Base-by-base conservation (phyloP, 2,329 filamentous ascomycete genomes). In the Fusarium praegraminearum region DNA sequence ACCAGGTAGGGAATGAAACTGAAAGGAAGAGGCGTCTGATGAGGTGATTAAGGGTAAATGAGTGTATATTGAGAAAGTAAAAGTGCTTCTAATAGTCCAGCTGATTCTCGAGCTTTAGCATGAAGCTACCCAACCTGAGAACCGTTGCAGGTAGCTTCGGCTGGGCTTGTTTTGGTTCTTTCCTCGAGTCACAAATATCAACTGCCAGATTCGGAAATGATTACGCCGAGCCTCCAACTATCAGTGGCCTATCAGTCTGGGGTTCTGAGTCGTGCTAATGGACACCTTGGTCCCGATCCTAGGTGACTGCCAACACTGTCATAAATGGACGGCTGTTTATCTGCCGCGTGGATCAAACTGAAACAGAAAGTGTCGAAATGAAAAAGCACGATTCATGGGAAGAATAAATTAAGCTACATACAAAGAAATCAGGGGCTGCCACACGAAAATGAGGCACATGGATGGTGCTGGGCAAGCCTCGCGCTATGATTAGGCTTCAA, bases 141-240 rank as follows among this genome's bases (percentile, higher is more conserved):
- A n/a, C 18, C n/a, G 44, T 46, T 45, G 26, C 24, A 45, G 43
- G 26, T 54, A 53, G 28, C 41, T 69, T 61, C 20, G 46, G 32
- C 33, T 61, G 20, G 54, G 35, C 33, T 58, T 64, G 51, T 47
- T 65, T 55, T 68, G 47, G 2, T n/a, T 38, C 35, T 58, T 57
- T 62, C 57, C 35, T 46, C 60, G 55, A n/a, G 32, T 56, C 57
- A 4, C 28, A 24, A 69, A 45, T 33, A 30, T 43, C 40, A 44
- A 69, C 62, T 67, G 51, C 40, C 43, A 57, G 32, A 67, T 66
- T 58, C 44, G 66, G 66, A 28, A 57, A 62, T 54, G 53, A 58
- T 57, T 63, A 32, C 47, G 66, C 66, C 62, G 62, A 70, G 62
- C 61, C 20, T 18, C 36, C 41, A 62, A 53, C 50, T 36, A 50